A percentile compares a stretch with the other conserved stretches of the same genome.
Evolutionary conservation across 1,139 yeast species (phyloP).

Genomic region (Martiniozyma asiatica): DNA sequence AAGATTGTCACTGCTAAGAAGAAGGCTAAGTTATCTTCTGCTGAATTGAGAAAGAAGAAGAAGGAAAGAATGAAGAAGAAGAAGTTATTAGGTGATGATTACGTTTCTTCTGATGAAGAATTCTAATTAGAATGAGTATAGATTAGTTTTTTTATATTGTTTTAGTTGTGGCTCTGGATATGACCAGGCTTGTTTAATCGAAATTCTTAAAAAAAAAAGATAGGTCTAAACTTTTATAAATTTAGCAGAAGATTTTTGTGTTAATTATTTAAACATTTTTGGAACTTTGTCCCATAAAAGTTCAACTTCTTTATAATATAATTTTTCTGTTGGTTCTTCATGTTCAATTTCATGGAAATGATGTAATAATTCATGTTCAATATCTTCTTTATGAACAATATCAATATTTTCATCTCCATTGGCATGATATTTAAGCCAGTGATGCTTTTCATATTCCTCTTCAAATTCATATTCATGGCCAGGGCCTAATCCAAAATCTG

Average conservation of each 20-base stretch:
- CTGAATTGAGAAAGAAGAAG: conserved; percentile 99
- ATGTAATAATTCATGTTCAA: conserved; percentile 79
- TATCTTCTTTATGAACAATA: conserved; percentile 75
- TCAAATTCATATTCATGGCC: conserved; percentile 96
- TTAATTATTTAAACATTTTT: conserved; percentile 1
- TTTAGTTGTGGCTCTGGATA: too few species aligned
- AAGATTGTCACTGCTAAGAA: conserved; percentile 93
- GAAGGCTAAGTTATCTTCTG: conserved; percentile 96
- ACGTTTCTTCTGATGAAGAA: conserved; percentile 92
- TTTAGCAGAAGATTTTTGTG: too few species aligned
- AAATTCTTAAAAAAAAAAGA: too few species aligned
- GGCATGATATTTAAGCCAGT: conserved; percentile 81
- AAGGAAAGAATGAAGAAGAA: conserved; percentile 99
- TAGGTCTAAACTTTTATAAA: too few species aligned
- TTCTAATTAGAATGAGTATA: too few species aligned
- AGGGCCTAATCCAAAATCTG: conserved; percentile 91
- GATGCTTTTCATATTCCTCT: conserved; percentile 86
- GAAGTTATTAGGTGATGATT: conserved; percentile 99
- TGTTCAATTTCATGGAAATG: conserved; percentile 86
- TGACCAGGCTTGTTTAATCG: too few species aligned
- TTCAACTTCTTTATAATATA: conserved; percentile 3
- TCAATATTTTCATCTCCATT: conserved; percentile 73
- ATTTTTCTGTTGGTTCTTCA: conserved; percentile 24
- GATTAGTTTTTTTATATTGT: too few species aligned
- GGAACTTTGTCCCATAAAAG: conserved; percentile 3